These are phyloP conservation scores for Lachnellula subtilissima DNA, from an alignment of 2,329 filamentous ascomycete genomes.

Conservation along the genomic window DNA sequence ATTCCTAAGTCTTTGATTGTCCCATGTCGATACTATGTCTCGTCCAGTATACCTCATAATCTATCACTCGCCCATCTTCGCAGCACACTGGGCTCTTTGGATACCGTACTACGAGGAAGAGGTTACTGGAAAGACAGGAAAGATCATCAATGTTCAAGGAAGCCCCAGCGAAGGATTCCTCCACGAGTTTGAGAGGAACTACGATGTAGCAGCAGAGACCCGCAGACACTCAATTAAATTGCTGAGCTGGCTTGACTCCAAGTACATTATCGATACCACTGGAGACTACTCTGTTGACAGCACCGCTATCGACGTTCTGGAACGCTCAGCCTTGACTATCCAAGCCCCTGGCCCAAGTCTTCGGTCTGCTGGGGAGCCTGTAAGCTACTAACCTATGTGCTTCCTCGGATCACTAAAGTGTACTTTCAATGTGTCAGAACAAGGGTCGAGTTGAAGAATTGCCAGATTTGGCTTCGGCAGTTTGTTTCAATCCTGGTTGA, in stretches of 20 bases:
- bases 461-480: conserved; percentile 24
- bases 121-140: conserved; percentile 14
- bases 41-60: conserved; percentile 21
- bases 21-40: background rate
- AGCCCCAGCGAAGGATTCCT: conserved; percentile 20
- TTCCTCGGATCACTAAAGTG: background rate
- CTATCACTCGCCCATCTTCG: conserved; percentile 24
- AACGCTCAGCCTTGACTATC: conserved; percentile 20
- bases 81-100: conserved; percentile 28
- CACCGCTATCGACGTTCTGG: conserved; percentile 13
- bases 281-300: background rate
- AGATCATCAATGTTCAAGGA: conserved; percentile 23
- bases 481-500: conserved; percentile 19
- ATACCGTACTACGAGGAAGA: conserved; percentile 13
- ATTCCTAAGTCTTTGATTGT: background rate
- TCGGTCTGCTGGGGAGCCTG: conserved; percentile 5
- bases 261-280: background rate
- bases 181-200: conserved; percentile 21
- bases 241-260: conserved; percentile 2
- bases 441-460: conserved; percentile 22
- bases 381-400: background rate
- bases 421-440: conserved; percentile 13
- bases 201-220: conserved; percentile 10
- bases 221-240: conserved; percentile 1
- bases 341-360: conserved; percentile 22